Base-by-base conservation (phyloP, 2,329 filamentous ascomycete species). In the Colletotrichum sp. region DNA sequence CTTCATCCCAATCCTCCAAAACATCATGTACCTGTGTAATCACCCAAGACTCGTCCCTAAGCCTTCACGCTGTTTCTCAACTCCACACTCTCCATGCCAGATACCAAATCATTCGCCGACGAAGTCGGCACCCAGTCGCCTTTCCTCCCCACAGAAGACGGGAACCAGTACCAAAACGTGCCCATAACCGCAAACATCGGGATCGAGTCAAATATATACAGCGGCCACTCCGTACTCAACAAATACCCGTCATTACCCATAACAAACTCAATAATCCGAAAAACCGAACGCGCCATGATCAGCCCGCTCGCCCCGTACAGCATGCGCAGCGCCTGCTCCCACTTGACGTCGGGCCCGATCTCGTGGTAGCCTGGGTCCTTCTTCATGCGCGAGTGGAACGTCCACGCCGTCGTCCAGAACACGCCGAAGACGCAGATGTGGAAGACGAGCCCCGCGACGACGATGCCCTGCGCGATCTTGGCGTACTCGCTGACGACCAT, bases 361-460 rank as follows among this genome's bases (percentile, higher is more conserved):
- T 48, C 9, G 79, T 18, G 24, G 1, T 26, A 58, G 16, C 24
- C 4, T 13, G 55, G 55, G 55, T 58, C 55, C 55, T 18, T 58
- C 16, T 58, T 58, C 21, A 58, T 58, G 55, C 24, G 55, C 24
- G 55, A 58, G 26, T 58, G 55, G 55, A 61, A 61, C 10, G 28
- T 61, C 58, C 26, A 61, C 0, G 58, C 65, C 4, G 43, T 34
- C 26, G 85, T 59, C n/a, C 90, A 81, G 77, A 92, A 92, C 28
- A 90, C 81, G 10, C 83, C 83, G 73, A 92, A 91, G 55, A 89
- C 85, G 26, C 89, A 38, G 16, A 92, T 84, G 77, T 93, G 91
- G n/a, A 92, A 79, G 21, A 89, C 81, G 6, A 93, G 81, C 5
- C 91, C 90, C 9, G 92, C 81, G 26, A 92, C 87, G 70, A 92